Base-by-base conservation (phyloP, 148 eudicot species). In the Gaultheria prostrata region DNA sequence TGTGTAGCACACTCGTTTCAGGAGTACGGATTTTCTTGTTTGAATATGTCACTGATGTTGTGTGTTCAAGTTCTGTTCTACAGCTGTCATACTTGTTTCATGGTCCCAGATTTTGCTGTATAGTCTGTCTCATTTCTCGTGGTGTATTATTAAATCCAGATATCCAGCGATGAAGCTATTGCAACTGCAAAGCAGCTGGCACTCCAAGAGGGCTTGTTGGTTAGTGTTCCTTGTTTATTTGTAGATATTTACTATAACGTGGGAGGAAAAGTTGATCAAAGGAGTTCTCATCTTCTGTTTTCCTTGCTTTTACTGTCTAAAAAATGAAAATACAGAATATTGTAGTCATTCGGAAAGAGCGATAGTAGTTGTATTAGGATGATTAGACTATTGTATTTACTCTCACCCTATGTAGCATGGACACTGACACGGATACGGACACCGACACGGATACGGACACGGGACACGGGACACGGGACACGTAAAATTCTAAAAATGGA, bases 191-290 rank as follows among this genome's bases (percentile, higher is more conserved):
- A 95, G 92, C 98, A 94, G 85, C 82, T 97, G 84, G 99, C 99
- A 83, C 93, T 92, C 61, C 90, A 95, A 88, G 99, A 97, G 90
- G 99, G 99, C 86, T 92, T 97, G 86, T 85, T 97, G 98, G 99
- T 97, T 49, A 88, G 97, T 92, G 48, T 78, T 79, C 82, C 74
- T 50, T 61, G 28, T 59, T 54, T 17, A 28, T 81, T 73, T 74
- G 76, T 57, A 51, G 49, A 48, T 17, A 61, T 74, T 79, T 50
- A n/a, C 14, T 18, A 33, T 51, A 13, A 72, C 3, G 43, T 24
- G 26, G 57, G 26, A 75, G 14, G 26, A 51, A 50, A 26, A 15
- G 10, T 80, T 26, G 18, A 48, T 79, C 9, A 26, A 50, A 78
- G 45, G 8, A 18, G 10, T 35, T 8, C 8, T 33, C 53, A 3